Evolutionary conservation across 257 asterid species (phyloP), one percentile per base, ranked within the genome.

Genomic region (Salvia hispanica): DNA sequence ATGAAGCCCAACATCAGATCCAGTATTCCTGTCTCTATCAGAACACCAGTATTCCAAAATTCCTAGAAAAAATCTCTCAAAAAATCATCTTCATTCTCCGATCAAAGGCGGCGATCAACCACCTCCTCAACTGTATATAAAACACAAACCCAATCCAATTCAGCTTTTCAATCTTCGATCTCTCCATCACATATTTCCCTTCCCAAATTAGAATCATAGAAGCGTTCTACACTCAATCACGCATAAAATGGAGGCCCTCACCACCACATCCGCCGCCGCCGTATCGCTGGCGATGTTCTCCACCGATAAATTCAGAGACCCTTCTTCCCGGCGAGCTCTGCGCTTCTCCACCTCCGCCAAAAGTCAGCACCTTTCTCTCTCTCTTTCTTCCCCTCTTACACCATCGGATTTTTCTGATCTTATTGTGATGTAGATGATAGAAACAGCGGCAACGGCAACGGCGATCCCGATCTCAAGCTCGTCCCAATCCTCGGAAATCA

Each of bases 281-380:
- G 71, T 81, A 16, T 68, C 92, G 56, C 79, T 81, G 16, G 85
- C 90, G 62, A 47, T 83, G 1, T 84, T 86, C 73, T 72, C 85
- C 34, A 78, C 81, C 6, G 77, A 58, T 40, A 83, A 78, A 76
- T 64, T 74, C 16, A 85, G 73, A 46, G 78, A 77, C 11, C 50
- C 63, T 67, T 61, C 95, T 56, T 62, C 78, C 25, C 80, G 87
- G 12, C 74, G 87, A 12, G 42, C 69, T 72, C 74, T 82, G 74
- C 87, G 95, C 9, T 86, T 81, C 78, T 79, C 92, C 73, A 33
- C 79, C 69, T 70, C 85, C 72, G 86, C 87, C 66, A 85, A 83
- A 79, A 82, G 97, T 85, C 59, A 47, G 83, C 60, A 9, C 12
- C 58, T 52, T 25, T 54, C 11, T 11, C 67, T 56, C 7, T 6